phyloP scores from a whole-genome alignment of 2,329 filamentous ascomycete genomes.

The Metarhizium humberi region DNA sequence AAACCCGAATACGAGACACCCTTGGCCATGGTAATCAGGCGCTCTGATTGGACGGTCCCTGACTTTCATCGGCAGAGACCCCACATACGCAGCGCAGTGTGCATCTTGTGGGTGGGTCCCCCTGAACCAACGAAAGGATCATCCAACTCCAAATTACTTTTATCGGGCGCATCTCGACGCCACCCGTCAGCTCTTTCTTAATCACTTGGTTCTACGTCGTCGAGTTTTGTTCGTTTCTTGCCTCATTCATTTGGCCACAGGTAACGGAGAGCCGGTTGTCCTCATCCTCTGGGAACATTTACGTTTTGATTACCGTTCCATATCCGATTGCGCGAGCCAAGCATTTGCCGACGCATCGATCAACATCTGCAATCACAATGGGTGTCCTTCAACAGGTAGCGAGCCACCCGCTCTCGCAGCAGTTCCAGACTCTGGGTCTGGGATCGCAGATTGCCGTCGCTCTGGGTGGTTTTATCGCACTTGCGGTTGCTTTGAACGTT shows the following conservation, averaged over 20 bases:
- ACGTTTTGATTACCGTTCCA: too few relatives aligned
- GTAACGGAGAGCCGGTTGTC: too few relatives aligned
- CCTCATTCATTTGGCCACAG: neutral
- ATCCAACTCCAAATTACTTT: neutral
- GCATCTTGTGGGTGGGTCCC: neutral
- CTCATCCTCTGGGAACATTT: too few relatives aligned
- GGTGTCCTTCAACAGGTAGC: constrained; percentile 44
- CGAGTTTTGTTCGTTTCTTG: neutral
- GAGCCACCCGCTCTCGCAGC: constrained; percentile 38
- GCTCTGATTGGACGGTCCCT: constrained; percentile 3
- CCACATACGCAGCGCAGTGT: neutral
- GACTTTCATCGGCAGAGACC: neutral
- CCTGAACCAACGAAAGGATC: neutral
- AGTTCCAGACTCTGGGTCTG: constrained; percentile 38
- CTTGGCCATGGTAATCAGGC: neutral
- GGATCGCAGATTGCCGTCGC: constrained; percentile 37
- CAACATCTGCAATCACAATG: constrained; percentile 28
- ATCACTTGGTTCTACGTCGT: neutral
- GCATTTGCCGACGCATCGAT: neutral
- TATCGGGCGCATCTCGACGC: neutral
- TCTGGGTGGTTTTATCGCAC: constrained; percentile 32
- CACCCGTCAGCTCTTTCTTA: neutral
- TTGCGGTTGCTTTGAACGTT: constrained; percentile 69
- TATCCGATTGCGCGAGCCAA: neutral
- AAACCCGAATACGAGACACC: constrained; percentile 7